Conservation (phyloP, 2,329 filamentous ascomycete genomes). For the Penicillium sp. region DNA sequence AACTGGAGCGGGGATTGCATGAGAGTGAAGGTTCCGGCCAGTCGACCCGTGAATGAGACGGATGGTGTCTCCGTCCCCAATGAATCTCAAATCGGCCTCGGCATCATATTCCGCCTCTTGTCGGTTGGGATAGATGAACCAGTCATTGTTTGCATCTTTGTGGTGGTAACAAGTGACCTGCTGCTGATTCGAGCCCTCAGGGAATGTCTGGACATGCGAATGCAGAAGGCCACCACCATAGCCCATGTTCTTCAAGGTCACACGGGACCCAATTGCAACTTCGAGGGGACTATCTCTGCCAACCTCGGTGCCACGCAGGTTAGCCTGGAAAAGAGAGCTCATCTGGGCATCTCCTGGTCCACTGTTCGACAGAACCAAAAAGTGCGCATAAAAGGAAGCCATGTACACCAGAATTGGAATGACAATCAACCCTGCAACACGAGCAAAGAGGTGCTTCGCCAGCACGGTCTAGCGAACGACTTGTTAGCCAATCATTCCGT, state of each 20-base stretch:
- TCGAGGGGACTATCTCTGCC: constrained; percentile 94
- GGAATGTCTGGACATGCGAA: constrained; percentile 94
- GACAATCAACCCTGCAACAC: constrained; percentile 83
- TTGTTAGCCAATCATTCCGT: constrained; percentile 1
- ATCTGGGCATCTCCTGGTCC: constrained; percentile 99
- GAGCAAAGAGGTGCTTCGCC: constrained; percentile 74
- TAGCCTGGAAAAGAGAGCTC: constrained; percentile 98
- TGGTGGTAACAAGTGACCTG: constrained; percentile 99
- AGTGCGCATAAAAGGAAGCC: constrained; percentile 93
- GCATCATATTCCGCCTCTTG: constrained; percentile 70
- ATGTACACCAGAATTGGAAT: constrained; percentile 90
- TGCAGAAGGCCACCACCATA: constrained; percentile 96
- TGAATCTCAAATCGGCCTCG: constrained; percentile 69
- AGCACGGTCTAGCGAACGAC: constrained; percentile 58
- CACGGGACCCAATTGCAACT: constrained; percentile 82
- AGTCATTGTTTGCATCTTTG: constrained; percentile 99
- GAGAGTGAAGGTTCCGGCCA: constrained; percentile 94
- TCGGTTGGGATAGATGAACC: constrained; percentile 97
- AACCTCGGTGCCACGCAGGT: constrained; percentile 88
- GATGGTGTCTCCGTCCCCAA: constrained; percentile 75
- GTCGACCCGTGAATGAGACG: constrained; percentile 94
- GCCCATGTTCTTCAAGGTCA: constrained; percentile 98
- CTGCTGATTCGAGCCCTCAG: constrained; percentile 89
- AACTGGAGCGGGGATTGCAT: constrained; percentile 83
- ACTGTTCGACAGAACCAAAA: constrained; percentile 87